Conservation (phyloP, 208 protist genomes). For the Acanthamoeba royreba region DNA sequence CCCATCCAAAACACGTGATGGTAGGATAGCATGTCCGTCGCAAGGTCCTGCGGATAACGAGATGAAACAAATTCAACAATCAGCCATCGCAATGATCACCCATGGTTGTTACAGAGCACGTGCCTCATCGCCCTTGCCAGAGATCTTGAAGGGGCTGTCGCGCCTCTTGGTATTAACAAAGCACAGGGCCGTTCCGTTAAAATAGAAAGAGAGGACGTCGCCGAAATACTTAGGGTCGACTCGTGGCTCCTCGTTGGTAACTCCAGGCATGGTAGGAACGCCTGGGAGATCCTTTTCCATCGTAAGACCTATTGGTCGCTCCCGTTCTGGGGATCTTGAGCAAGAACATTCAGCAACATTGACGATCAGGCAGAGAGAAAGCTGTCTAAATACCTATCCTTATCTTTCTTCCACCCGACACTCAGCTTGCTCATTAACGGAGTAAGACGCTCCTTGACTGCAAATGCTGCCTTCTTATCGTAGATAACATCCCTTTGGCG, state of each 20-base stretch:
- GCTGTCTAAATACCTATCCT: not conserved
- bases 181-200: conserved; percentile 31
- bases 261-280: not conserved
- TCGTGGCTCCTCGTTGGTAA: not conserved
- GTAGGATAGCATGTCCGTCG: not conserved
- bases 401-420: not conserved
- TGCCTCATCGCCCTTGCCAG: not conserved
- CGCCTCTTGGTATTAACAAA: conserved; percentile 33
- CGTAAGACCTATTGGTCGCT: not conserved
- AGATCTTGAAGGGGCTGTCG: not conserved
- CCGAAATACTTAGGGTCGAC: conserved; percentile 34
- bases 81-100: too few relatives aligned
- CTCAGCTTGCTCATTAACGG: conserved; percentile 27
- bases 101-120: not conserved
- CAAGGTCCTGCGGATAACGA: not conserved
- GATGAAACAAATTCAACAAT: too few relatives aligned
- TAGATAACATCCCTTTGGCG: not conserved
- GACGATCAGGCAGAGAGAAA: too few relatives aligned
- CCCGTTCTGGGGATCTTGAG: too few relatives aligned
- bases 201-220: conserved; percentile 40
- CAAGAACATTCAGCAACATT: too few relatives aligned
- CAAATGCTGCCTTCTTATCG: not conserved
- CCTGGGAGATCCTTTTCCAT: not conserved
- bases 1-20: conserved; percentile 28
- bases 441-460: not conserved